A percentile compares a stretch with the other conserved stretches of the same genome.
These are phyloP conservation scores for Entomortierella beljakovae DNA, from an alignment of 192 early-diverging fungal species.

Conservation along the genomic window DNA sequence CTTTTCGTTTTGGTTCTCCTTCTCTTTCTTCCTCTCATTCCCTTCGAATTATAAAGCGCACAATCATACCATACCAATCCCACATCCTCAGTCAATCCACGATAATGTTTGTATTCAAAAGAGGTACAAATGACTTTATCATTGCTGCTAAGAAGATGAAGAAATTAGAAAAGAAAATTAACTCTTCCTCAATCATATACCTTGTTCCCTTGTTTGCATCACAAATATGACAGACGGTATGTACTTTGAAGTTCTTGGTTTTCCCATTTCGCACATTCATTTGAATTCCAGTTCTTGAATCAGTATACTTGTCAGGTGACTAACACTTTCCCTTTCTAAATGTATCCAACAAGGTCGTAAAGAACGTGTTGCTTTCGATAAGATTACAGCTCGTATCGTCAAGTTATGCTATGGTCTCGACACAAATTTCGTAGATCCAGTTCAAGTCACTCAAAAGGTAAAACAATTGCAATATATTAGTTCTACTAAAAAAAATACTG, in stretches of 20 bases:
- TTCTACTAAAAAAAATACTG: too few relatives aligned
- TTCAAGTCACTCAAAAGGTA: conserved; percentile 93
- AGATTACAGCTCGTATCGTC: conserved; percentile 91
- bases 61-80: background rate
- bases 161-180: too few relatives aligned
- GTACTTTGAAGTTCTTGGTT: background rate
- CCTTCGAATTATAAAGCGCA: background rate
- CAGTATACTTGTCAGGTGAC: background rate
- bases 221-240: background rate
- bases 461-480: too few relatives aligned
- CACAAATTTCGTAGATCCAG: conserved; percentile 93
- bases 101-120: conserved; percentile 47
- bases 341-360: conserved; percentile 68
- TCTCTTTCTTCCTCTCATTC: conserved; percentile 5
- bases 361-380: conserved; percentile 96
- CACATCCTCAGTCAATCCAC: background rate
- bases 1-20: background rate
- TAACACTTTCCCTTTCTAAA: background rate
- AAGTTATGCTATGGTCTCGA: conserved; percentile 98
- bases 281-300: background rate
- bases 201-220: background rate
- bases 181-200: background rate
- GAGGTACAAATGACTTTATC: conserved; percentile 24
- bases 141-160: background rate
- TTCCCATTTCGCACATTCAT: conserved; percentile 1